These are phyloP conservation scores for Peronospora belbahrii DNA, from an alignment of 352 stramenopile genomes.

Conservation along the genomic window DNA sequence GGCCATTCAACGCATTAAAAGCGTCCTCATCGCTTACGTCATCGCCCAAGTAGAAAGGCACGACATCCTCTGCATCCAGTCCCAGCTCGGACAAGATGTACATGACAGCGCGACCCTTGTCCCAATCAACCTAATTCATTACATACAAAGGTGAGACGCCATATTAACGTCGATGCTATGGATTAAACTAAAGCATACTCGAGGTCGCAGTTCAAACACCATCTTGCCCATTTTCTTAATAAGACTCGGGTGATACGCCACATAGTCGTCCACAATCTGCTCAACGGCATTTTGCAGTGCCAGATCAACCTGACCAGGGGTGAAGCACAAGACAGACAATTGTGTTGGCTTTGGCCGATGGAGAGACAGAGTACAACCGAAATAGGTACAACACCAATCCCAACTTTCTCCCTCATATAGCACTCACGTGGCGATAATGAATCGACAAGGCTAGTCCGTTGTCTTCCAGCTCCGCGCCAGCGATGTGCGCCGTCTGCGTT, in stretches of 20 bases:
- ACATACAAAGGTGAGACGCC: not conserved
- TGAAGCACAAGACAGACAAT: constrained; percentile 14
- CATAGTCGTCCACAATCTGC: constrained; percentile 83
- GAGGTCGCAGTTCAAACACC: constrained; percentile 69
- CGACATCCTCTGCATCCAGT: constrained; percentile 51
- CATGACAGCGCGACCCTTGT: constrained; percentile 75
- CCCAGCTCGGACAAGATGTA: constrained; percentile 62
- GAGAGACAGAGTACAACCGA: constrained; percentile 8
- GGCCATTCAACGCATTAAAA: constrained; percentile 46
- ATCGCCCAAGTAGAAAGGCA: constrained; percentile 79
- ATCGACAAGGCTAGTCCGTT: constrained; percentile 71
- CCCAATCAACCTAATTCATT: constrained; percentile 50
- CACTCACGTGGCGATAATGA: constrained; percentile 64
- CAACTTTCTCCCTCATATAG: constrained; percentile 1
- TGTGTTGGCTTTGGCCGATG: constrained; percentile 8
- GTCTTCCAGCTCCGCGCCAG: constrained; percentile 63
- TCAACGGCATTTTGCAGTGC: constrained; percentile 58
- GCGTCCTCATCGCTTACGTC: constrained; percentile 76
- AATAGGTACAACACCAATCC: constrained; percentile 2
- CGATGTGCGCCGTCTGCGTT: constrained; percentile 33
- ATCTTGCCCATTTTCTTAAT: constrained; percentile 70
- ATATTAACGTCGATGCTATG: not conserved
- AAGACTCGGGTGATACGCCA: constrained; percentile 32
- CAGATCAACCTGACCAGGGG: constrained; percentile 27
- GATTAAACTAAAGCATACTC: constrained; percentile 8